Base-by-base conservation (phyloP, 75 land plant genomes). In the Ceratopteris richardii region DNA sequence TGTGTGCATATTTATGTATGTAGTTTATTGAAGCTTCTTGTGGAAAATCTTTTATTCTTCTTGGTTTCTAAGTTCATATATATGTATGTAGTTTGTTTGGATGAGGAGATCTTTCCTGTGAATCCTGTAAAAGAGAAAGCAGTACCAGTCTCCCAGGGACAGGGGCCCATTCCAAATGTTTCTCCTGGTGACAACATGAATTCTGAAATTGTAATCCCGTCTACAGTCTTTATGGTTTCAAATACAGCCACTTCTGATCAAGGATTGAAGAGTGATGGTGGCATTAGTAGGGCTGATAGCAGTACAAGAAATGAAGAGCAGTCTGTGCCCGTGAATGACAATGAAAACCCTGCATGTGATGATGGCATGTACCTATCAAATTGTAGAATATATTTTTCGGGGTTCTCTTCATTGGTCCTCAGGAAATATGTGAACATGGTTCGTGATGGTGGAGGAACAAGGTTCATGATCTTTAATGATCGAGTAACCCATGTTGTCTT, bases 401-500 rank as follows among this genome's bases (percentile, higher is more conserved):
- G 99, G 14, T 95, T 95, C 73, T 62, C 73, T 24, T 74, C 61
- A n/a, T 39, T 57, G 43, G 86, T 84, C 60, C 31, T 84, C 80
- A 76, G 83, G 39, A 81, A 60, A 33, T 72, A 87, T 39, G 86
- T 90, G 28, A 62, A 60, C 23, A 62, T 90, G 75, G 77, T 95
- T 33, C 82, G 77, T 27, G 82, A 59, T 77, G 96, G 99, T 56
- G 96, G 99, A 39, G 99, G 85, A 0, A 75, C 99, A 48, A 77
- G 99, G 18, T 72, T 79, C 57, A 72, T 86, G 76, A 65, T 67
- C 51, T 73, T 75, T 53, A 82, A 76, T 76, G 78, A 89, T 31
- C 77, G 70, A 29, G 67, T 95, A 75, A 95, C 99, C 16, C 99
- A 95, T 62, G 75, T 95, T 13, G 57, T 95, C 58, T 70, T 95